Evolutionary conservation across 345 rosid genomes (phyloP).

Genomic region (Acer saccharum): DNA sequence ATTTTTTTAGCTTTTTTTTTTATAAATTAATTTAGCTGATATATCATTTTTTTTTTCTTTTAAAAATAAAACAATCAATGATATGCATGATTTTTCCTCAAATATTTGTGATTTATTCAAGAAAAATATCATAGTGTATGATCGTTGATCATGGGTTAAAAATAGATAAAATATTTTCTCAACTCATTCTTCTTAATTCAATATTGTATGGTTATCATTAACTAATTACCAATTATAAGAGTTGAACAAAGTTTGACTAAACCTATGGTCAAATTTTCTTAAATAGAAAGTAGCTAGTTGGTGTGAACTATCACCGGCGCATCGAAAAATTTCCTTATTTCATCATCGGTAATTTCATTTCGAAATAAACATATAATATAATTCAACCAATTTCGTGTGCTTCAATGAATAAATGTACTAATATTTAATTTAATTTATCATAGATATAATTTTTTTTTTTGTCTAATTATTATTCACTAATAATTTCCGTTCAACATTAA

Average conservation of each 20-base stretch:
- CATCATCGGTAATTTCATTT: no score
- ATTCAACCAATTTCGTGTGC: background rate
- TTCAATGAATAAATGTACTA: background rate
- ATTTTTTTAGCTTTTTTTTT: no score
- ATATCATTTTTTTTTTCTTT: no score
- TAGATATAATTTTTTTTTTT: background rate
- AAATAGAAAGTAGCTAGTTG: background rate
- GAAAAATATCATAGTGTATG: no score
- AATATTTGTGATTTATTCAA: no score
- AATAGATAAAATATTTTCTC: no score
- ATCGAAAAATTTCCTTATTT: no score
- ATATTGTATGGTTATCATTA: background rate
- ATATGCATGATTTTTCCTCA: no score
- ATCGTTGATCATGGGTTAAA: no score
- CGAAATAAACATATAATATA: no score
- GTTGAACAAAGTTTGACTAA: slow-evolving; percentile 10
- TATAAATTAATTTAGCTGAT: no score
- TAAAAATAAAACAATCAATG: no score
- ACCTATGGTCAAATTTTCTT: background rate
- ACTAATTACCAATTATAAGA: slow-evolving; percentile 3
- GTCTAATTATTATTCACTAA: background rate
- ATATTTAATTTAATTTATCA: background rate
- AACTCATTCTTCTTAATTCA: background rate
- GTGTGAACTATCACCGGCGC: background rate
- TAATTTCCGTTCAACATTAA: background rate